These are phyloP conservation scores for Podila epicladia DNA, from an alignment of 192 early-diverging fungal genomes.

Conservation along the genomic window DNA sequence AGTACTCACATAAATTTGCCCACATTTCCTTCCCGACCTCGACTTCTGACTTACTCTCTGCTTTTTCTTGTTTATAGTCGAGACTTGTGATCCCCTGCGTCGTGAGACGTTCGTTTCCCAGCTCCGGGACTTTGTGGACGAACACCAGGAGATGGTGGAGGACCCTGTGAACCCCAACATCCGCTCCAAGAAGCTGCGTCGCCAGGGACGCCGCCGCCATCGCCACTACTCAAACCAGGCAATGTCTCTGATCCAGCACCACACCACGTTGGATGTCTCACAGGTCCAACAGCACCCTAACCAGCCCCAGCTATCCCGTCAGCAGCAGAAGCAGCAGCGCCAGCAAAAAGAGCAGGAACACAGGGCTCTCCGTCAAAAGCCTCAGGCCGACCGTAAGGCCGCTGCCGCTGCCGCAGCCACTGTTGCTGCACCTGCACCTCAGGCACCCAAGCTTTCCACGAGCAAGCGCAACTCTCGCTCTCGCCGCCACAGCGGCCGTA, in stretches of 20 bases:
- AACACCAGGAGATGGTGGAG: not conserved
- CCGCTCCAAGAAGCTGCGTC: constrained; percentile 24
- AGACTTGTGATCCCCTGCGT: constrained; percentile 44
- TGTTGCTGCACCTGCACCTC: not conserved
- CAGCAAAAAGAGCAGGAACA: constrained; percentile 12
- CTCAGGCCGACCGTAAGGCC: not conserved
- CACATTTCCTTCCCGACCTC: not conserved
- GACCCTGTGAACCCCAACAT: not conserved
- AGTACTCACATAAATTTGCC: constrained; percentile 4
- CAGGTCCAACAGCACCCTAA: not conserved
- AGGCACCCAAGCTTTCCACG: not conserved
- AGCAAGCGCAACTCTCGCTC: constrained; percentile 6
- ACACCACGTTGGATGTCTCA: constrained; percentile 1
- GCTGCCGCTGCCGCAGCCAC: not conserved
- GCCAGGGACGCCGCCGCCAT: constrained; percentile 29
- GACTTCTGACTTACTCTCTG: not conserved
- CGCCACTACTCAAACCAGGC: constrained; percentile 26
- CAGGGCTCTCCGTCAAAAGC: not conserved
- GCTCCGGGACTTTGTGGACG: constrained; percentile 22
- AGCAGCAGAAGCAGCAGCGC: constrained; percentile 18
- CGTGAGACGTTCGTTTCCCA: constrained; percentile 37
- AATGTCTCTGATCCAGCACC: constrained; percentile 28
- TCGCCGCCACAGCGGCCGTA: constrained; percentile 1
- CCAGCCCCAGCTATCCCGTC: constrained; percentile 9
- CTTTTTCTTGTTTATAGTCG: constrained; percentile 11